phyloP scores from a whole-genome alignment of 495 filamentous ascomycete genomes.

The Xylaria flabelliformis region DNA sequence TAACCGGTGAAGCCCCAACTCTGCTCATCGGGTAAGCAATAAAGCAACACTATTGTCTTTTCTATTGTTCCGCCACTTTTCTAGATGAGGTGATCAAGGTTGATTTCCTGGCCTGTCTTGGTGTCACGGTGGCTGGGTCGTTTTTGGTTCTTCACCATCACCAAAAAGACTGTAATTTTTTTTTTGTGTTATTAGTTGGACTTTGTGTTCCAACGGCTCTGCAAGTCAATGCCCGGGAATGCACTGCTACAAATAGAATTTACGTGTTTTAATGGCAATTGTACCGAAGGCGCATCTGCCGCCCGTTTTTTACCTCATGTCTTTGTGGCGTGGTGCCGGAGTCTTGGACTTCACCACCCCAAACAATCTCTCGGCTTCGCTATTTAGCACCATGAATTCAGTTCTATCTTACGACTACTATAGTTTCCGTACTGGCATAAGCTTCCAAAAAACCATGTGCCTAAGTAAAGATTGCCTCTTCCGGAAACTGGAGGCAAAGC shows the following conservation, averaged over 20 bases:
- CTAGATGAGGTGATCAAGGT: not conserved
- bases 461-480: slow-evolving; percentile 11
- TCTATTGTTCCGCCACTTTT: slow-evolving; percentile 22
- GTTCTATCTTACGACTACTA: slow-evolving; percentile 2
- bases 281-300: not conserved
- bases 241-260: not conserved
- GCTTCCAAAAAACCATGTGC: not conserved
- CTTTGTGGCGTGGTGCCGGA: not conserved
- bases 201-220: slow-evolving; percentile 6
- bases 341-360: not conserved
- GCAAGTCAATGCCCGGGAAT: slow-evolving; percentile 3
- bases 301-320: not conserved
- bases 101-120: not conserved
- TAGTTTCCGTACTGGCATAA: not conserved
- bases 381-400: not conserved
- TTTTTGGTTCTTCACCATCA: not conserved
- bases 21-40: slow-evolving; percentile 23
- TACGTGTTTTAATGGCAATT: not conserved
- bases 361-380: not conserved
- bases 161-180: not conserved
- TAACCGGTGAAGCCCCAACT: slow-evolving; percentile 22
- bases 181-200: not conserved
- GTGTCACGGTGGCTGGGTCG: slow-evolving; percentile 15
- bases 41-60: slow-evolving; percentile 24
- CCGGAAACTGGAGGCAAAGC: not conserved